phyloP scores from a whole-genome alignment of 2,329 filamentous ascomycete genomes.

The Dothideomycetidae sp. region DNA sequence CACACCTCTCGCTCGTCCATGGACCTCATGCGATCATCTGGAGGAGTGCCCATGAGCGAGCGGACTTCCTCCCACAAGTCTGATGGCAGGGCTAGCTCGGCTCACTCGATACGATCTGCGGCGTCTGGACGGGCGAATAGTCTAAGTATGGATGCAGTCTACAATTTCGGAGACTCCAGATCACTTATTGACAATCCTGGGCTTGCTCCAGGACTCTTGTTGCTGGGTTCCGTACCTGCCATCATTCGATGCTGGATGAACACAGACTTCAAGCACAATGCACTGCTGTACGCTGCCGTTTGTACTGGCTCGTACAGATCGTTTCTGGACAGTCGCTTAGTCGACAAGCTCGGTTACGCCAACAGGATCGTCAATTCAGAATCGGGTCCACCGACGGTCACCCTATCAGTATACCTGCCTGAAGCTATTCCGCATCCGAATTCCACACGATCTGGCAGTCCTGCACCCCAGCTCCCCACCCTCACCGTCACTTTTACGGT shows the following conservation, averaged over 20 bases:
- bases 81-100: constrained; percentile 83
- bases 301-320: constrained; percentile 88
- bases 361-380: constrained; percentile 31
- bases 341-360: constrained; percentile 59
- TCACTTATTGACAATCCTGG: constrained; percentile 58
- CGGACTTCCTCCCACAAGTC: constrained; percentile 88
- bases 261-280: constrained; percentile 75
- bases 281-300: constrained; percentile 78
- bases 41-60: constrained; percentile 70
- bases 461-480: constrained; percentile 66
- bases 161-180: constrained; percentile 46
- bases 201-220: constrained; percentile 70
- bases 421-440: constrained; percentile 73
- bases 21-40: constrained; percentile 71
- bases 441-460: constrained; percentile 57
- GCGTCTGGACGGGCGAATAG: constrained; percentile 75
- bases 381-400: constrained; percentile 52
- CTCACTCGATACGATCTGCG: constrained; percentile 63
- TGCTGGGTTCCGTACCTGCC: constrained; percentile 77
- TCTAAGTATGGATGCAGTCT: constrained; percentile 68
- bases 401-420: constrained; percentile 72
- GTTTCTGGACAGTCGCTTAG: constrained; percentile 58
- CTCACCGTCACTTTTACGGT: constrained; percentile 69
- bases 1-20: constrained; percentile 70
- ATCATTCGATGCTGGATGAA: constrained; percentile 95